Evolutionary conservation across 2,329 filamentous ascomycete species (phyloP).

Genomic region (Ophiocordyceps camponoti-floridani): DNA sequence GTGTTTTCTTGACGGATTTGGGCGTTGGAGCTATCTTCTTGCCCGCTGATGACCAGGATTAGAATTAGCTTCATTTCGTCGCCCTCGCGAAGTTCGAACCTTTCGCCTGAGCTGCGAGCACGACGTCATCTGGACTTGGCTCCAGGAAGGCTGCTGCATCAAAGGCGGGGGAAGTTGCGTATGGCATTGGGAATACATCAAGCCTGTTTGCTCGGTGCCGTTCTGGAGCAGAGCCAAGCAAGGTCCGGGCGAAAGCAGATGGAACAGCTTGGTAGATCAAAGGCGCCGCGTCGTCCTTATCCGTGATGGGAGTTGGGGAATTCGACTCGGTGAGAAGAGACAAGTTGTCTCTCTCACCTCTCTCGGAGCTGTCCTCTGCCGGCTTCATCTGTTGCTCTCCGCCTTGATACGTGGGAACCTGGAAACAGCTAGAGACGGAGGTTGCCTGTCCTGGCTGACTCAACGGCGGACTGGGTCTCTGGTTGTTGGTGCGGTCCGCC

Average conservation of each 20-base stretch:
- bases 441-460: not conserved
- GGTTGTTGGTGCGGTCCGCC: constrained; percentile 10
- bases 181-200: constrained; percentile 26
- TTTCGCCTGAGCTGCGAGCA: constrained; percentile 76
- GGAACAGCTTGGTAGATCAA: constrained; percentile 14
- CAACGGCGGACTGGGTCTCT: constrained; percentile 6
- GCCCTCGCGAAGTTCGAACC: constrained; percentile 47
- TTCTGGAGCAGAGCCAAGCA: constrained; percentile 26
- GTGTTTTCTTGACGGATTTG: constrained; percentile 18
- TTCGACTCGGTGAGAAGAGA: not conserved
- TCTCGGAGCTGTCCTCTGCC: not conserved
- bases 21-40: constrained; percentile 25
- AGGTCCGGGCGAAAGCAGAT: constrained; percentile 38
- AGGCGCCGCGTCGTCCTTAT: constrained; percentile 3
- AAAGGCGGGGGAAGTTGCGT: constrained; percentile 28
- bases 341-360: not conserved
- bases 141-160: constrained; percentile 52
- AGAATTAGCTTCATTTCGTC: constrained; percentile 31
- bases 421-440: not conserved
- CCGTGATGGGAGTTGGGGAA: not conserved
- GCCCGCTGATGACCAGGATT: constrained; percentile 31
- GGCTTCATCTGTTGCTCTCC: not conserved
- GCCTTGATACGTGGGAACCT: not conserved
- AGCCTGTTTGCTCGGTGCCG: constrained; percentile 10
- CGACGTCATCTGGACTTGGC: constrained; percentile 83